phyloP scores from a whole-genome alignment of 176 grass and related monocot species.

The Oryza officinalis region DNA sequence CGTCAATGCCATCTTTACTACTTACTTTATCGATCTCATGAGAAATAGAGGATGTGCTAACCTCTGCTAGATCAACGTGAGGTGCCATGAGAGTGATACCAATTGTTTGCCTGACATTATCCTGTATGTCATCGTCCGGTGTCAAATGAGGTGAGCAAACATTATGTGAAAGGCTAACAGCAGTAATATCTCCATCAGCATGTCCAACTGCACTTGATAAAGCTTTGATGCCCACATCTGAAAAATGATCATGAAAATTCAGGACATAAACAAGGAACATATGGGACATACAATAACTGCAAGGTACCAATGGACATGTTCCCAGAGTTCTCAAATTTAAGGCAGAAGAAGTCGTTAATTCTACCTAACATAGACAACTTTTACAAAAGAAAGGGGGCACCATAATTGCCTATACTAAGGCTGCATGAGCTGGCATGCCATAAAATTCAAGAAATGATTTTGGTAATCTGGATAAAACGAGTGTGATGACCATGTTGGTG shows the following conservation, averaged over 20 bases:
- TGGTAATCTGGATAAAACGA: neutral
- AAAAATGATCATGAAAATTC: slow-evolving; percentile 12
- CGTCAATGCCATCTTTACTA: slow-evolving; percentile 11
- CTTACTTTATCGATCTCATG: slow-evolving; percentile 10
- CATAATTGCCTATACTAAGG: neutral
- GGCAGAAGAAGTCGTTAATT: neutral
- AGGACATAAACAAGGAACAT: slow-evolving; percentile 14
- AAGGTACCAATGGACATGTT: neutral
- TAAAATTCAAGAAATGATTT: neutral
- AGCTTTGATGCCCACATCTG: slow-evolving; percentile 23
- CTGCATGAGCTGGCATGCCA: neutral
- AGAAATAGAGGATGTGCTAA: neutral
- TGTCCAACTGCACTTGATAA: slow-evolving; percentile 6
- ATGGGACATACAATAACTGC: neutral
- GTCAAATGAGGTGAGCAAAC: neutral
- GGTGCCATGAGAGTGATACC: neutral
- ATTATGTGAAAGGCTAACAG: slow-evolving; percentile 3
- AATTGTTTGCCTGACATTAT: slow-evolving; percentile 24
- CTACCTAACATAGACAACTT: neutral
- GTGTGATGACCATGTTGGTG: neutral
- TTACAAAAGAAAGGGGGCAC: neutral
- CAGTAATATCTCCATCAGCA: neutral
- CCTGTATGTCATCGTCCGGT: neutral
- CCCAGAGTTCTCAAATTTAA: neutral
- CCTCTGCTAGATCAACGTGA: slow-evolving; percentile 25